Evolutionary conservation across 2,329 filamentous ascomycete species (phyloP).

Genomic region (Diaporthe batatas): DNA sequence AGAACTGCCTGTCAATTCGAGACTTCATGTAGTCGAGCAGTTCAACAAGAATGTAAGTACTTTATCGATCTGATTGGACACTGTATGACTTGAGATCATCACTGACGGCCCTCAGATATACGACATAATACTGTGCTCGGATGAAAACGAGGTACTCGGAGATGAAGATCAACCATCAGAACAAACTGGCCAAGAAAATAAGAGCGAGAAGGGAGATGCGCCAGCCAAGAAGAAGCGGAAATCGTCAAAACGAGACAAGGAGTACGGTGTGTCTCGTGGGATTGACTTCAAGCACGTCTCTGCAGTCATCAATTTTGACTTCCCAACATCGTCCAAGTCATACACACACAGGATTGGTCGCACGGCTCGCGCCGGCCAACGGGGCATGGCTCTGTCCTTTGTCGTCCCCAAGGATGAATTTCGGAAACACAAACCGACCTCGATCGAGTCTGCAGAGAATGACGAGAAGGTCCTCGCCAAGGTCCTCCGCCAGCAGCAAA

Average conservation of each 20-base stretch:
- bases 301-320: slow-evolving; percentile 96
- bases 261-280: slow-evolving; percentile 95
- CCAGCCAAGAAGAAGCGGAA: slow-evolving; percentile 77
- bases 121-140: slow-evolving; percentile 97
- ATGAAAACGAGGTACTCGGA: slow-evolving; percentile 88
- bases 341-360: slow-evolving; percentile 98
- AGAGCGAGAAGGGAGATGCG: slow-evolving; percentile 44
- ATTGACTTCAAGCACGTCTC: slow-evolving; percentile 98
- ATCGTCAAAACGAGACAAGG: slow-evolving; percentile 77
- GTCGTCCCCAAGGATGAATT: slow-evolving; percentile 86
- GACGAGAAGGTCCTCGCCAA: slow-evolving; percentile 88
- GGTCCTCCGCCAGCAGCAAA: slow-evolving; percentile 83
- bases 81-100: not conserved
- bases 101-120: slow-evolving; percentile 63
- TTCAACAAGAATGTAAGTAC: slow-evolving; percentile 86
- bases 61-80: not conserved
- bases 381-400: slow-evolving; percentile 96
- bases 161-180: slow-evolving; percentile 64
- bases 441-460: slow-evolving; percentile 78
- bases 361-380: slow-evolving; percentile 90
- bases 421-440: slow-evolving; percentile 91
- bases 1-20: slow-evolving; percentile 91
- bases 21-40: slow-evolving; percentile 94
- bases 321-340: slow-evolving; percentile 87
- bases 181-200: slow-evolving; percentile 35